These are phyloP conservation scores for Steccherinum ochraceum DNA, from an alignment of 768 basidiomycete species.

Conservation along the genomic window DNA sequence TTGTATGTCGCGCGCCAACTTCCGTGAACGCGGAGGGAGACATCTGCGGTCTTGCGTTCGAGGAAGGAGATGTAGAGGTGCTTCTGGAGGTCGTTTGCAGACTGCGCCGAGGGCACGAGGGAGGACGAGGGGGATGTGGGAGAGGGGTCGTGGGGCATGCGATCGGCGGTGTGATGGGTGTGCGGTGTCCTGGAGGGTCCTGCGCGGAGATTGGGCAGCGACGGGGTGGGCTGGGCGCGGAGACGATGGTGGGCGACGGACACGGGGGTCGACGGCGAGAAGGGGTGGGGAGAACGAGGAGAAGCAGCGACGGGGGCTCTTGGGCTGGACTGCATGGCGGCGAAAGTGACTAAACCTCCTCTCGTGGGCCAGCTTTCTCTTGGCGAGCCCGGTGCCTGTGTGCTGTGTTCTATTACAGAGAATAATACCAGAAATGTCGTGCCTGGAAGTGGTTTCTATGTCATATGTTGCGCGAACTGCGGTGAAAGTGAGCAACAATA, in stretches of 20 bases:
- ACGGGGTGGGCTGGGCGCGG: constrained; percentile 11
- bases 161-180: constrained; percentile 2
- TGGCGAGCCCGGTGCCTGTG: too few species aligned
- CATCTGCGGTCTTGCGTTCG: constrained; percentile 67
- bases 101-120: constrained; percentile 30
- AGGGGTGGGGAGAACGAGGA: too few species aligned
- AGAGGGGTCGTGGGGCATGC: constrained; percentile 2
- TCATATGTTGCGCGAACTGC: too few species aligned
- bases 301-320: too few species aligned
- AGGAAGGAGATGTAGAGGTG: constrained; percentile 77
- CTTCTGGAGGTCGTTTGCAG: constrained; percentile 54
- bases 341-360: too few species aligned
- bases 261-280: constrained; percentile 1
- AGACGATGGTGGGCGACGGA: constrained; percentile 6
- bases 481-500: too few species aligned
- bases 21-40: constrained; percentile 62
- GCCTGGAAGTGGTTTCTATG: too few species aligned
- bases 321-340: too few species aligned
- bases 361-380: too few species aligned
- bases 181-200: constrained; percentile 5
- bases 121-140: constrained; percentile 1
- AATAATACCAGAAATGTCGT: too few species aligned
- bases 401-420: too few species aligned
- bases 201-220: constrained; percentile 14
- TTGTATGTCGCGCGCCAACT: constrained; percentile 71